These are phyloP conservation scores for Astraeus odoratus DNA, from an alignment of 768 basidiomycete species.

Conservation along the genomic window DNA sequence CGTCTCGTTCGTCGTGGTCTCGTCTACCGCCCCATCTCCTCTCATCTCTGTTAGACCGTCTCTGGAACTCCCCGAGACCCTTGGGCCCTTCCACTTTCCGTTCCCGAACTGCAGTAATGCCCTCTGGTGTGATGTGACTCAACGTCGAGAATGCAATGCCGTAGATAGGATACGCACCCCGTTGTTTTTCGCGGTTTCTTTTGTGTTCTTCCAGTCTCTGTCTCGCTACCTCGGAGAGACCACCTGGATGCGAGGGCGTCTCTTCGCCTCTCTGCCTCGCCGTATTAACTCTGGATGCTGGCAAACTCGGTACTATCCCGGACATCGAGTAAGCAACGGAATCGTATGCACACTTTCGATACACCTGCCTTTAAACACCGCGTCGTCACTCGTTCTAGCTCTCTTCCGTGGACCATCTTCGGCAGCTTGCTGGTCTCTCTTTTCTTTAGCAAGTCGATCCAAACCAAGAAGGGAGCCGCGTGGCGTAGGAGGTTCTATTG, in stretches of 20 bases:
- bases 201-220: constrained; percentile 73
- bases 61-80: constrained; percentile 89
- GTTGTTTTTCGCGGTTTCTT: constrained; percentile 58
- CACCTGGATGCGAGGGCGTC: constrained; percentile 90
- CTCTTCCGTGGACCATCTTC: constrained; percentile 55
- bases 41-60: constrained; percentile 79
- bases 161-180: constrained; percentile 42
- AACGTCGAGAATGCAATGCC: not conserved
- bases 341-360: not conserved
- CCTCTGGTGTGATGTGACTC: no score
- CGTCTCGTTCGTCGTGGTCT: constrained; percentile 25
- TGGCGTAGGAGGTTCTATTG: constrained; percentile 71
- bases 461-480: constrained; percentile 78
- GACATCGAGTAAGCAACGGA: not conserved
- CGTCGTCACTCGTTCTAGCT: constrained; percentile 51
- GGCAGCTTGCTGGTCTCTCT: constrained; percentile 52
- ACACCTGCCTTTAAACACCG: constrained; percentile 78
- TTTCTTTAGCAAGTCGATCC: constrained; percentile 84
- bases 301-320: constrained; percentile 67
- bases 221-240: constrained; percentile 71
- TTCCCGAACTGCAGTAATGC: constrained; percentile 57
- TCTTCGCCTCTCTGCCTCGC: constrained; percentile 75
- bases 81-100: constrained; percentile 51
- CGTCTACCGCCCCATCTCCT: constrained; percentile 43
- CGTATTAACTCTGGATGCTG: constrained; percentile 48